phyloP scores from a whole-genome alignment of 1,284 basidiomycete species.

The Rugosomyces carneus region DNA sequence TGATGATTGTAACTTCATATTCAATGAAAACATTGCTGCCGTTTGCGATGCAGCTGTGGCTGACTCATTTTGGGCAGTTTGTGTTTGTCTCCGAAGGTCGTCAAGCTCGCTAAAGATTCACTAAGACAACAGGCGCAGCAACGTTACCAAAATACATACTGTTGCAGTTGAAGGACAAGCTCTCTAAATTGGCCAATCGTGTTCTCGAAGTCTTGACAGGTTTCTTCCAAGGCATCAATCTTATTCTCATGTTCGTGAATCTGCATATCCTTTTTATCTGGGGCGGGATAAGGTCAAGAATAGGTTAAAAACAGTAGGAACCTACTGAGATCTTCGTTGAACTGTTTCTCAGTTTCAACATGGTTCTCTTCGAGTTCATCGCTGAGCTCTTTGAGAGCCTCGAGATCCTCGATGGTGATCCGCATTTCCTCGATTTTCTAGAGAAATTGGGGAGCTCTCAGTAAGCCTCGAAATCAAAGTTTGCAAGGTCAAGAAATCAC shows the following conservation, averaged over 20 bases:
- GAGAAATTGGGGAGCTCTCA: neutral
- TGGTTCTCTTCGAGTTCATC: slow-evolving; percentile 98
- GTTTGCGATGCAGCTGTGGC: slow-evolving; percentile 71
- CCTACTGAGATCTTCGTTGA: slow-evolving; percentile 85
- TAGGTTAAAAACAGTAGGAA: neutral
- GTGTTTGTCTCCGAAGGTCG: slow-evolving; percentile 72
- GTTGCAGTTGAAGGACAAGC: slow-evolving; percentile 77
- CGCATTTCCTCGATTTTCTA: slow-evolving; percentile 97
- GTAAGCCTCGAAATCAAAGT: neutral
- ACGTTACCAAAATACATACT: slow-evolving; percentile 35
- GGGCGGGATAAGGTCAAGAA: slow-evolving; percentile 3
- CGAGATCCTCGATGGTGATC: slow-evolving; percentile 91
- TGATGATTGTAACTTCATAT: slow-evolving; percentile 86
- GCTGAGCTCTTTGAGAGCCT: slow-evolving; percentile 91
- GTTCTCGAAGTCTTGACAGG: slow-evolving; percentile 77
- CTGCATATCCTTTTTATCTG: slow-evolving; percentile 69
- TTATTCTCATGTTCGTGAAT: slow-evolving; percentile 64
- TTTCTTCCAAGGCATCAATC: slow-evolving; percentile 67
- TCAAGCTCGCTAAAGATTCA: slow-evolving; percentile 68
- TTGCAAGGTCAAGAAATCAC: slow-evolving; percentile 32
- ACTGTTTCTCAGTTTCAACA: slow-evolving; percentile 85
- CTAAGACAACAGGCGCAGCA: neutral
- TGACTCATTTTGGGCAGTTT: slow-evolving; percentile 77
- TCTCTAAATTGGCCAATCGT: slow-evolving; percentile 92
- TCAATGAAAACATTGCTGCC: slow-evolving; percentile 84